A percentile compares a stretch with the other conserved stretches of the same genome.
Evolutionary conservation across 192 early-diverging fungal genomes (phyloP).

Genomic region (Backusella circina): DNA sequence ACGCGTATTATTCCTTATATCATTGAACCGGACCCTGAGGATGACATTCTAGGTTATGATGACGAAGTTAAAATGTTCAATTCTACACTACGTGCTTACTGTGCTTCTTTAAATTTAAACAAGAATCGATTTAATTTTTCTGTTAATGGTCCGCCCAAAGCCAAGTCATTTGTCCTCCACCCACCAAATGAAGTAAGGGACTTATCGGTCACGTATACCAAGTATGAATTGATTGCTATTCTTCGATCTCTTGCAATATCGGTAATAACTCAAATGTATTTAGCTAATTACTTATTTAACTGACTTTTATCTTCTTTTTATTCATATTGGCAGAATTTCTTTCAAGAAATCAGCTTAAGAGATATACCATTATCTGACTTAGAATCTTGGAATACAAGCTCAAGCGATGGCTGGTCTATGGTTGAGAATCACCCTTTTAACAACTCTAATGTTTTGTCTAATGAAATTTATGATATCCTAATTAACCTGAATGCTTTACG

Average conservation of each 20-base stretch:
- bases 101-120: slow-evolving; percentile 34
- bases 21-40: not conserved
- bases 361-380: slow-evolving; percentile 6
- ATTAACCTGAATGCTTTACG: not conserved
- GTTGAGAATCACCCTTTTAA: not conserved
- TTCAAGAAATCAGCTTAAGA: not conserved
- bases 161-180: slow-evolving; percentile 1
- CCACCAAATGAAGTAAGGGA: slow-evolving; percentile 22
- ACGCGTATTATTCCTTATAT: not conserved
- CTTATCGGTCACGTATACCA: slow-evolving; percentile 2
- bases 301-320: not conserved
- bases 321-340: not conserved
- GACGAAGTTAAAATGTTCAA: slow-evolving; percentile 11
- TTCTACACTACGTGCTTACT: slow-evolving; percentile 23
- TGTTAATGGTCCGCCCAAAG: not conserved
- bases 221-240: slow-evolving; percentile 31
- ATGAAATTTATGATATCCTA: not conserved
- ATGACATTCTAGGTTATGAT: not conserved
- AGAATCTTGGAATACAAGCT: slow-evolving; percentile 16
- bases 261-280: slow-evolving; percentile 14
- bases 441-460: not conserved
- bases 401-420: slow-evolving; percentile 22
- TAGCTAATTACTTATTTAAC: not conserved
- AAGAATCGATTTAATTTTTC: slow-evolving; percentile 11
- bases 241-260: slow-evolving; percentile 19